Base-by-base conservation (phyloP, 2,329 filamentous ascomycete genomes). In the Exophiala calicioides region DNA sequence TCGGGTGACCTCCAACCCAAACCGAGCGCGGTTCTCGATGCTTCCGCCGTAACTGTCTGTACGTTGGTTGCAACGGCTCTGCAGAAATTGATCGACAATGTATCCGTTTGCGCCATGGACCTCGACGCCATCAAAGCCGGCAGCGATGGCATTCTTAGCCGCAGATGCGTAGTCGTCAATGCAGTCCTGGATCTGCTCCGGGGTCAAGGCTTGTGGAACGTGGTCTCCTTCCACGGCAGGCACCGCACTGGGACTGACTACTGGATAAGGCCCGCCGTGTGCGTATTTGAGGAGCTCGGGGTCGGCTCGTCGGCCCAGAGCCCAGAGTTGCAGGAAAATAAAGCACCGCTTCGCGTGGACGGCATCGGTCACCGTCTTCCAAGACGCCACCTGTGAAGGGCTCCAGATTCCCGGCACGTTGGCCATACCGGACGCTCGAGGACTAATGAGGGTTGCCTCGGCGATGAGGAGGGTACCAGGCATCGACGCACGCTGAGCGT, bases 11-110 rank as follows among this genome's bases (percentile, higher is more conserved):
- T 68, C 59, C 3, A 82, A 58, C 1, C 71, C 72, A 55, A 85
- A 84, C 5, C 68, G 71, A 50, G 73, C 76, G 8, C 75, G 67
- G 44, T 76, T 76, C 57, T 77, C 69, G 2, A 75, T 64, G 1
- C 65, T 70, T 3, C 76, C 76, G 7, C 76, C 76, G 51, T 74
- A 79, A 6, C 63, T 60, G 54, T 79, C 75, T 1, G 68, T 74
- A 18, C 76, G 64, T 52, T 67, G 67, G 60, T 79, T 80, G 49
- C 69, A 65, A 24, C 69, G 74, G 23, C 72, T 71, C 49, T 74
- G 73, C 3, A 73, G 57, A 57, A 78, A 79, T 49, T 79, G 75
- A 50, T 79, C 76, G 1, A 72, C 65, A 4, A 79, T 62, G 45
- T 79, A 78, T 2, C 74, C 46, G 47, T 78, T 77, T 3, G 62